A percentile compares a stretch with the other conserved stretches of the same genome.
Evolutionary conservation across 2,329 filamentous ascomycete species (phyloP).

Genomic region (Botryotinia calthae): DNA sequence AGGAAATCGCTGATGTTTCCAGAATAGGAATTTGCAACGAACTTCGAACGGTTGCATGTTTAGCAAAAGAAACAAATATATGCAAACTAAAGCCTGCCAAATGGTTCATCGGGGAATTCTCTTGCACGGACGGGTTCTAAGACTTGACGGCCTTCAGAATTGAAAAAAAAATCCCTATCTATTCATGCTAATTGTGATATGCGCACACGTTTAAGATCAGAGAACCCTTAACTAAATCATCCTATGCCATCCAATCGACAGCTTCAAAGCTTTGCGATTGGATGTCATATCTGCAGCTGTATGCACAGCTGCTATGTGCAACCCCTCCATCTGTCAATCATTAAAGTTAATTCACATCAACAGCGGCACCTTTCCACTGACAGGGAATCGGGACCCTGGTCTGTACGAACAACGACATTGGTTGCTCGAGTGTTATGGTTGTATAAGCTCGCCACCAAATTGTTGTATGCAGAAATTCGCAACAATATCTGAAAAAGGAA

Average conservation of each 20-base stretch:
- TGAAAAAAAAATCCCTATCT: not conserved
- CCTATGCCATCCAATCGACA: not conserved
- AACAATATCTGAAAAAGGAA: conserved; percentile 17
- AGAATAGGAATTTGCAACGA: conserved; percentile 11
- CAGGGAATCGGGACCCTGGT: not conserved
- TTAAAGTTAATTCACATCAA: not conserved
- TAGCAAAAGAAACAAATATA: conserved; percentile 1
- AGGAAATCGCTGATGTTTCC: conserved; percentile 19
- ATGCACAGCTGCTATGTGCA: not conserved
- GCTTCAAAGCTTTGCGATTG: not conserved
- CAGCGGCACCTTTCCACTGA: not conserved
- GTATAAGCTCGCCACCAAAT: conserved; percentile 4
- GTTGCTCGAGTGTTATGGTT: not conserved
- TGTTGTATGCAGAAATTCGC: conserved; percentile 14
- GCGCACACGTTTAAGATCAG: not conserved
- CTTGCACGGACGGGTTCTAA: not conserved
- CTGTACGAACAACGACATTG: not conserved
- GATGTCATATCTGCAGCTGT: not conserved
- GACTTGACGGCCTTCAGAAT: not conserved
- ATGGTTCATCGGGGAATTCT: conserved; percentile 11
- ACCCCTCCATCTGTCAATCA: conserved; percentile 8
- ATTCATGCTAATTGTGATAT: not conserved
- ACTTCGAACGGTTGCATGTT: conserved; percentile 12
- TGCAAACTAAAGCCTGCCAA: not conserved
- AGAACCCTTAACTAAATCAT: not conserved